Evolutionary conservation across 2,329 filamentous ascomycete species (phyloP).

Genomic region (Cladobotryum protrusum): DNA sequence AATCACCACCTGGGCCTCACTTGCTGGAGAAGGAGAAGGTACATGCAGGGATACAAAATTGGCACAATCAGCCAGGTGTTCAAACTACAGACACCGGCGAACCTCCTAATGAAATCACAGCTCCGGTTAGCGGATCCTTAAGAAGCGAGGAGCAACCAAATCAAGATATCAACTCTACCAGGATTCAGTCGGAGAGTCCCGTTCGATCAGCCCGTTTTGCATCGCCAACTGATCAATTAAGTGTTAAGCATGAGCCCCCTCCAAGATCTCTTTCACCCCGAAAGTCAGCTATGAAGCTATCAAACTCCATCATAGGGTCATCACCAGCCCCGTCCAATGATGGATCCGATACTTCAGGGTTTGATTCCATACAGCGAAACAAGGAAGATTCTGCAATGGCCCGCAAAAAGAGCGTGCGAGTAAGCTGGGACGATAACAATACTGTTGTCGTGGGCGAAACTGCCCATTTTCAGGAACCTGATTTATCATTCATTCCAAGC

Average conservation of each 20-base stretch:
- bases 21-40: constrained; percentile 8
- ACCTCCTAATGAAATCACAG: too few relatives aligned
- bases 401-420: constrained; percentile 61
- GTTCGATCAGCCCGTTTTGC: constrained; percentile 63
- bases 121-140: too few relatives aligned
- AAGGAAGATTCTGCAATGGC: constrained; percentile 32
- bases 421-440: constrained; percentile 72
- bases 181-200: constrained; percentile 54
- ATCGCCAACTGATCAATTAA: constrained; percentile 45
- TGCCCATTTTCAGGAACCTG: constrained; percentile 29
- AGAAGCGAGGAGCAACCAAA: not conserved
- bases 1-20: too few relatives aligned
- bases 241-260: constrained; percentile 61
- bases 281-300: constrained; percentile 68
- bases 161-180: constrained; percentile 13
- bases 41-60: too few relatives aligned
- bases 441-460: constrained; percentile 48
- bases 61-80: too few relatives aligned
- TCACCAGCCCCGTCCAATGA: constrained; percentile 41
- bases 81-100: too few relatives aligned
- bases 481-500: constrained; percentile 32
- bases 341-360: constrained; percentile 38
- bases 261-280: constrained; percentile 66
- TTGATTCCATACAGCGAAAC: constrained; percentile 17
- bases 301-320: constrained; percentile 45